Evolutionary conservation across 768 basidiomycete species (phyloP).

Genomic region (Candolleomyces efflorescens): DNA sequence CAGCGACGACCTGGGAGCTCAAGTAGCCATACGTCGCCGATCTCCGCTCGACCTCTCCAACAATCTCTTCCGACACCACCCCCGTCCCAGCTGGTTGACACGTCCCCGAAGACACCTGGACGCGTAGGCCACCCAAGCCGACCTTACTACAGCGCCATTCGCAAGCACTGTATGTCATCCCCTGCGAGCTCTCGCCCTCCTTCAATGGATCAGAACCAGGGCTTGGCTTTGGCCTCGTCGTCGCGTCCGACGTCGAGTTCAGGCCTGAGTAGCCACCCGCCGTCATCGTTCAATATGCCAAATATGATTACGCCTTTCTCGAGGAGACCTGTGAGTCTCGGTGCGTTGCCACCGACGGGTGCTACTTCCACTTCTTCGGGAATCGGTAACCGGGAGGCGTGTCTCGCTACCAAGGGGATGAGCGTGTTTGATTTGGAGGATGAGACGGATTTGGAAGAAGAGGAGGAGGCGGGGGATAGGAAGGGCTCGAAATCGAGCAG

Average conservation of each 20-base stretch:
- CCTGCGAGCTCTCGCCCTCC: conserved; percentile 2
- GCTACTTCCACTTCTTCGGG: background rate
- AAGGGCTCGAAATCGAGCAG: conserved; percentile 4
- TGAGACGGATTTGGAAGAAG: background rate
- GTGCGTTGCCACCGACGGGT: background rate
- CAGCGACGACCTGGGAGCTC: background rate
- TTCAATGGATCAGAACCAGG: background rate
- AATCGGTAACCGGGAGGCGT: too few species aligned
- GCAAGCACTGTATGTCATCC: conserved; percentile 11
- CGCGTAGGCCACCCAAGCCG: conserved; percentile 12
- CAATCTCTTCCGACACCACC: too few species aligned
- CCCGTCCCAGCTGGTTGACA: too few species aligned
- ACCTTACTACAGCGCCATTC: conserved; percentile 15
- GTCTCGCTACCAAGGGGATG: background rate
- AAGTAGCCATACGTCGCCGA: background rate
- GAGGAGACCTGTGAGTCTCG: conserved; percentile 5
- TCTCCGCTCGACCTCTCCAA: too few species aligned
- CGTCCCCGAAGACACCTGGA: conserved; percentile 1
- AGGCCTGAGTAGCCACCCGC: background rate
- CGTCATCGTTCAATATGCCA: background rate
- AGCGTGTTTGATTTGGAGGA: conserved; percentile 5
- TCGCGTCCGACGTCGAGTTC: background rate
- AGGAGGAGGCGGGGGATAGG: background rate
- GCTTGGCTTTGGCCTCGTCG: background rate
- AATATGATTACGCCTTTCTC: conserved; percentile 1